Conservation (phyloP, 2,329 filamentous ascomycete species). For the Colletotrichum tropicicola region DNA sequence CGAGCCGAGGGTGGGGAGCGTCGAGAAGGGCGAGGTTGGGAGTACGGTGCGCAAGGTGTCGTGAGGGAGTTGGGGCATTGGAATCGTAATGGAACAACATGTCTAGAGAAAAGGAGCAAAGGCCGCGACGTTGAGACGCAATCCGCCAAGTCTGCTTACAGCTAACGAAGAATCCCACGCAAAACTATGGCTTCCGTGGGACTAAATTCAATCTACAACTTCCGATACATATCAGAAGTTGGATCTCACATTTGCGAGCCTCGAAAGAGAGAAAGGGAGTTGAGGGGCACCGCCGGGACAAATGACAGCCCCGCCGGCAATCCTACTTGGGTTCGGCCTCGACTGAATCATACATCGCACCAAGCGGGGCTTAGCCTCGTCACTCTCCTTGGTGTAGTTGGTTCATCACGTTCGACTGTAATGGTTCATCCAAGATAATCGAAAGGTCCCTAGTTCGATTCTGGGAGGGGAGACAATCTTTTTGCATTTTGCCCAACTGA, state of each 20-base stretch:
- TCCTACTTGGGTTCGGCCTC: too few species aligned
- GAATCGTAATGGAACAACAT: not conserved
- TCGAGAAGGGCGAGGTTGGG: slow-evolving; percentile 60
- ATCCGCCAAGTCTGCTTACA: too few species aligned
- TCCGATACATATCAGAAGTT: too few species aligned
- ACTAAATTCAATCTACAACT: too few species aligned
- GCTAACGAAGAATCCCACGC: too few species aligned
- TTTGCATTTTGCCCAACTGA: slow-evolving; percentile 32
- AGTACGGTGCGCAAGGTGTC: slow-evolving; percentile 52
- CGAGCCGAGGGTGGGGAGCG: slow-evolving; percentile 53
- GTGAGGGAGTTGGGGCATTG: not conserved
- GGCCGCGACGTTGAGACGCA: too few species aligned
- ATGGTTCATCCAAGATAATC: slow-evolving; percentile 23
- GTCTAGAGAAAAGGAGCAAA: too few species aligned
- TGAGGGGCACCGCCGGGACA: too few species aligned
- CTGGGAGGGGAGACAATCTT: slow-evolving; percentile 23
- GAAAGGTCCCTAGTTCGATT: slow-evolving; percentile 32
- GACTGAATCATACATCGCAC: not conserved
- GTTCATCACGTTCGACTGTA: slow-evolving; percentile 33
- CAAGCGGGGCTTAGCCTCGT: slow-evolving; percentile 20
- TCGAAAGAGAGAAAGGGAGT: too few species aligned
- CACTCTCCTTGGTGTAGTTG: slow-evolving; percentile 30
- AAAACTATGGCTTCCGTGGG: too few species aligned
- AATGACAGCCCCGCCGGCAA: too few species aligned
- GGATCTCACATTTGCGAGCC: too few species aligned